Evolutionary conservation across 176 grass and related monocot genomes (phyloP).

Genomic region (Oryza meyeriana): DNA sequence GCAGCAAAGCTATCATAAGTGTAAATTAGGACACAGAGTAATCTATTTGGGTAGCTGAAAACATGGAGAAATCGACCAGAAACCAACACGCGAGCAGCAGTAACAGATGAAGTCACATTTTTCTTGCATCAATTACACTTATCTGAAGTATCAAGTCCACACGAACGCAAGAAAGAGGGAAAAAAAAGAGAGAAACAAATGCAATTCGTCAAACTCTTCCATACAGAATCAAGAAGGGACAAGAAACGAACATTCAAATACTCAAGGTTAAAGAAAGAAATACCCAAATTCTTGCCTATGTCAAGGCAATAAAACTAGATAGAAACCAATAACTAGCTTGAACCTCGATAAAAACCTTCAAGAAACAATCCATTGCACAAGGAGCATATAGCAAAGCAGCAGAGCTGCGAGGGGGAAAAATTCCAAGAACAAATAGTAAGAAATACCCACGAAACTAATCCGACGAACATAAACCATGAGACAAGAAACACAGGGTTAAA

Average conservation of each 20-base stretch:
- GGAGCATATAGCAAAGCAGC: not conserved
- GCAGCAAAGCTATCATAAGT: too few relatives aligned
- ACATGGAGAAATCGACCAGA: too few relatives aligned
- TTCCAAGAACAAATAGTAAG: not conserved
- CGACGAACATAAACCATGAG: not conserved
- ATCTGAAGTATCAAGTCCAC: not conserved
- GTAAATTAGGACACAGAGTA: too few relatives aligned
- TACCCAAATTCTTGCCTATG: not conserved
- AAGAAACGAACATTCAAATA: not conserved
- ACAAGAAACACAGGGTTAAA: not conserved
- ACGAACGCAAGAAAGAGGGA: not conserved
- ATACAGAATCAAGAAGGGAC: not conserved
- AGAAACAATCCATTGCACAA: not conserved
- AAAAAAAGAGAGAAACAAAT: not conserved
- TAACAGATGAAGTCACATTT: not conserved
- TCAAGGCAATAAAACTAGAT: not conserved
- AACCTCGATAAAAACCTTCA: not conserved
- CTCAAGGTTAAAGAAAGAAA: not conserved
- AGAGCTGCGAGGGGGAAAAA: not conserved
- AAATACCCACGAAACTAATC: not conserved
- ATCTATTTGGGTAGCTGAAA: too few relatives aligned
- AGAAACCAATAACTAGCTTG: not conserved
- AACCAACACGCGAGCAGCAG: not conserved
- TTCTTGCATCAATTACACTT: not conserved
- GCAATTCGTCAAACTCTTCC: not conserved